Evolutionary conservation across 805 yeast genomes (phyloP).

Genomic region (Starmerella scarabaei): DNA sequence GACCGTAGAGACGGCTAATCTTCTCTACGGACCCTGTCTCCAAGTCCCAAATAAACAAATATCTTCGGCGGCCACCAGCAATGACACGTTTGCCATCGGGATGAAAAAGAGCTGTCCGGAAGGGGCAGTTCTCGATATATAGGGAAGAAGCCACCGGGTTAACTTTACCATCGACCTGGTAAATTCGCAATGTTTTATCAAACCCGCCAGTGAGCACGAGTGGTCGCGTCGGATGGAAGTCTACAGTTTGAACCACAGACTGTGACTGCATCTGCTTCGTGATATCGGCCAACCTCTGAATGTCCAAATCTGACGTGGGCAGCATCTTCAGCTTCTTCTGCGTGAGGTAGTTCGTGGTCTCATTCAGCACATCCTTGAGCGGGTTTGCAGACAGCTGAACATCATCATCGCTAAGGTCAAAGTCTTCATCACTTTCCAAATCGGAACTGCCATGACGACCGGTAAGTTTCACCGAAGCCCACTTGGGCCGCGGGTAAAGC

Average conservation of each 20-base stretch:
- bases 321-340: slow-evolving; percentile 36
- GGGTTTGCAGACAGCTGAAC: slow-evolving; percentile 22
- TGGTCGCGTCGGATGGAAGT: slow-evolving; percentile 79
- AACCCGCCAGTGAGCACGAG: slow-evolving; percentile 81
- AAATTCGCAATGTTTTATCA: slow-evolving; percentile 75
- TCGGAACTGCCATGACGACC: slow-evolving; percentile 15
- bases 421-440: slow-evolving; percentile 17
- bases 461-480: slow-evolving; percentile 43
- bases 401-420: slow-evolving; percentile 4
- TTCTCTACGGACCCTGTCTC: slow-evolving; percentile 64
- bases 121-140: slow-evolving; percentile 61
- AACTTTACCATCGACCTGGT: slow-evolving; percentile 76
- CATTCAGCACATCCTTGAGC: slow-evolving; percentile 25
- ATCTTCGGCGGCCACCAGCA: slow-evolving; percentile 85
- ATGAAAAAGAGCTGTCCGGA: slow-evolving; percentile 61
- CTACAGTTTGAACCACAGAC: slow-evolving; percentile 71
- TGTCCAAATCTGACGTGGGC: slow-evolving; percentile 58
- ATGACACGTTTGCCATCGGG: slow-evolving; percentile 43
- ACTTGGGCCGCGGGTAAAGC: slow-evolving; percentile 70
- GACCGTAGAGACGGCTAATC: slow-evolving; percentile 81
- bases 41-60: slow-evolving; percentile 86
- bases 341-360: slow-evolving; percentile 23
- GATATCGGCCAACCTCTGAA: slow-evolving; percentile 77
- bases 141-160: slow-evolving; percentile 74
- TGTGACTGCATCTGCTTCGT: slow-evolving; percentile 54